A percentile compares a stretch with the other conserved stretches of the same genome.
These are phyloP conservation scores for Penicillium cinerascens DNA, from an alignment of 495 filamentous ascomycete species.

Conservation along the genomic window DNA sequence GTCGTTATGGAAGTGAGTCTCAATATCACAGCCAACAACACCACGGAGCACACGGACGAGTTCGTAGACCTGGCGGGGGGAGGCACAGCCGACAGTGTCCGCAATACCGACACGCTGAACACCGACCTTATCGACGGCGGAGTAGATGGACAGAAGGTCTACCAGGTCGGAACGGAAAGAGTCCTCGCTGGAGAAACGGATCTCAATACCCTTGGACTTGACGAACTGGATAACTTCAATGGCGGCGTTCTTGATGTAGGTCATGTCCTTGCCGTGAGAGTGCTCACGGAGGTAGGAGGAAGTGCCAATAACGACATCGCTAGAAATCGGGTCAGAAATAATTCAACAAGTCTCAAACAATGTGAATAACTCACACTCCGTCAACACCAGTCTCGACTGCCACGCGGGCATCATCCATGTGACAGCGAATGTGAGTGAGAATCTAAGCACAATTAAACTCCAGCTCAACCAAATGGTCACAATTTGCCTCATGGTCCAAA, in stretches of 20 bases:
- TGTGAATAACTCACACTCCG: conserved; percentile 50
- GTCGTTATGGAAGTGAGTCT: conserved; percentile 55
- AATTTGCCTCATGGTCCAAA: neutral
- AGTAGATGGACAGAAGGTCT: conserved; percentile 73
- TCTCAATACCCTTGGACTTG: conserved; percentile 86
- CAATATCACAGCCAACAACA: conserved; percentile 51
- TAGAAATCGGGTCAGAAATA: conserved; percentile 27
- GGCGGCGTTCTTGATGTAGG: conserved; percentile 83
- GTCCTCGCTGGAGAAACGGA: conserved; percentile 74
- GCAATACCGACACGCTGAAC: conserved; percentile 82
- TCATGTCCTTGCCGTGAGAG: conserved; percentile 92
- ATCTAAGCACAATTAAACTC: conserved; percentile 46
- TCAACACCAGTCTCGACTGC: conserved; percentile 84
- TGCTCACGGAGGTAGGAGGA: conserved; percentile 88
- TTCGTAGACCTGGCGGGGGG: conserved; percentile 82
- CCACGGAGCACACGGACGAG: conserved; percentile 61
- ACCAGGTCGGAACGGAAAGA: conserved; percentile 81
- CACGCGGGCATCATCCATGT: conserved; percentile 88
- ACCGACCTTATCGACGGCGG: conserved; percentile 73
- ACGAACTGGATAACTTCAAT: conserved; percentile 93
- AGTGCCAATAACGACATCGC: conserved; percentile 91
- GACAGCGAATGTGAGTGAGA: conserved; percentile 81
- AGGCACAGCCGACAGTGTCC: conserved; percentile 78
- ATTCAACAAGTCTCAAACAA: neutral
- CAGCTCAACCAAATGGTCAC: neutral